Conservation (phyloP, 495 filamentous ascomycete genomes). For the Cercophora newfieldiana region DNA sequence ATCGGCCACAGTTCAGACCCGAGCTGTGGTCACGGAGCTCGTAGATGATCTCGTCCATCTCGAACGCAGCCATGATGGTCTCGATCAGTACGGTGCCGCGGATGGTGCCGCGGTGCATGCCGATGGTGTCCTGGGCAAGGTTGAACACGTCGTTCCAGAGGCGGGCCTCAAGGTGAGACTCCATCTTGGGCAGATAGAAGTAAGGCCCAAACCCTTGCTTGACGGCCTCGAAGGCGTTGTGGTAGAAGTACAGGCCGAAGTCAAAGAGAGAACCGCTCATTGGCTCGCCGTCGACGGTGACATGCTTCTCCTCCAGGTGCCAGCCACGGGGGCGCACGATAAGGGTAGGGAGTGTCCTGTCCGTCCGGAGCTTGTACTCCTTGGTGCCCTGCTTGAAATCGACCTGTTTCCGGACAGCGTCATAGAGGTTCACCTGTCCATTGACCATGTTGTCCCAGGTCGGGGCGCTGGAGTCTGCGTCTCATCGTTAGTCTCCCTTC, state of each 20-base stretch:
- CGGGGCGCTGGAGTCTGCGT: constrained; percentile 86
- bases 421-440: constrained; percentile 97
- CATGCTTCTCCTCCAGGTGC: constrained; percentile 98
- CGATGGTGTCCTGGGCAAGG: constrained; percentile 88
- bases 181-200: constrained; percentile 99
- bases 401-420: constrained; percentile 89
- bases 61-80: constrained; percentile 97
- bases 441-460: constrained; percentile 99
- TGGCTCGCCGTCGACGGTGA: constrained; percentile 92
- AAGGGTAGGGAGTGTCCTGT: constrained; percentile 73
- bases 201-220: constrained; percentile 86
- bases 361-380: constrained; percentile 95
- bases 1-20: constrained; percentile 96
- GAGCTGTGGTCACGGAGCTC: constrained; percentile 96
- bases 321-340: constrained; percentile 88
- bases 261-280: constrained; percentile 95
- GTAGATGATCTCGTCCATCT: constrained; percentile 99
- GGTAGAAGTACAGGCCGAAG: constrained; percentile 99
- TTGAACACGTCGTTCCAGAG: constrained; percentile 99
- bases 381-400: constrained; percentile 96
- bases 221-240: constrained; percentile 91
- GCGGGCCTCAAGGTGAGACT: constrained; percentile 93
- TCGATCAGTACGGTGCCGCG: constrained; percentile 96
- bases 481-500: neutral
- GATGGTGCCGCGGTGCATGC: constrained; percentile 87